phyloP scores from a whole-genome alignment of 495 filamentous ascomycete species.

The Letharia columbiana region DNA sequence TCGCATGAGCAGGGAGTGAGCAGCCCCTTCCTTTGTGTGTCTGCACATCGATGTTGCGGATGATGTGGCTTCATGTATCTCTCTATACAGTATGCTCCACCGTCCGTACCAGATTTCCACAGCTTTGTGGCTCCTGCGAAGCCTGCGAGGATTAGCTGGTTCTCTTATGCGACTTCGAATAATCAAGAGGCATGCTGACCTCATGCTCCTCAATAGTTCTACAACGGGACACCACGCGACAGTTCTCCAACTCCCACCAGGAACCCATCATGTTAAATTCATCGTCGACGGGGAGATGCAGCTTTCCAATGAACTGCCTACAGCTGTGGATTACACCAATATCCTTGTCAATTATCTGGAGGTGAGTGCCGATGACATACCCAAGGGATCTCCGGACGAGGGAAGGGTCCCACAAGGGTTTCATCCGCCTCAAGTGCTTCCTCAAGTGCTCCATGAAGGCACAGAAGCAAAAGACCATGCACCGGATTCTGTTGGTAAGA shows the following conservation, averaged over 20 bases:
- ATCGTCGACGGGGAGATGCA: slow-evolving; percentile 90
- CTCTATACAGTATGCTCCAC: slow-evolving; percentile 1
- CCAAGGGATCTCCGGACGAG: slow-evolving; percentile 31
- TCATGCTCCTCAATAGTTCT: slow-evolving; percentile 13
- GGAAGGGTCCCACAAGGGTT: slow-evolving; percentile 32
- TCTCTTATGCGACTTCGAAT: not conserved
- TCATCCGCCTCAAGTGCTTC: slow-evolving; percentile 41
- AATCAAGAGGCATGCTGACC: slow-evolving; percentile 18
- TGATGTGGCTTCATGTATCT: slow-evolving; percentile 7
- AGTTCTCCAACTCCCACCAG: slow-evolving; percentile 72
- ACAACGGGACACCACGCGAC: slow-evolving; percentile 54
- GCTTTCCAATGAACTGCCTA: slow-evolving; percentile 76
- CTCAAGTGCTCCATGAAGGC: slow-evolving; percentile 37
- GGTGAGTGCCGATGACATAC: slow-evolving; percentile 67
- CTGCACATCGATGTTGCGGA: not conserved
- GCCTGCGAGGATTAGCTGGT: not conserved
- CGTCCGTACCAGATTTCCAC: not conserved
- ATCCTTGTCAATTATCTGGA: slow-evolving; percentile 97
- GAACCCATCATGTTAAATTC: slow-evolving; percentile 95
- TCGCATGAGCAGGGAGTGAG: slow-evolving; percentile 73
- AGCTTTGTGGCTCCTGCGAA: not conserved
- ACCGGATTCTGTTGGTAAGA: slow-evolving; percentile 34
- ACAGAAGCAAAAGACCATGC: slow-evolving; percentile 31
- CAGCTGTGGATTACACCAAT: slow-evolving; percentile 93
- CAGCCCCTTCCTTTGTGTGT: slow-evolving; percentile 25